Evolutionary conservation across 495 filamentous ascomycete species (phyloP).

Genomic region (Xylaria sp.): DNA sequence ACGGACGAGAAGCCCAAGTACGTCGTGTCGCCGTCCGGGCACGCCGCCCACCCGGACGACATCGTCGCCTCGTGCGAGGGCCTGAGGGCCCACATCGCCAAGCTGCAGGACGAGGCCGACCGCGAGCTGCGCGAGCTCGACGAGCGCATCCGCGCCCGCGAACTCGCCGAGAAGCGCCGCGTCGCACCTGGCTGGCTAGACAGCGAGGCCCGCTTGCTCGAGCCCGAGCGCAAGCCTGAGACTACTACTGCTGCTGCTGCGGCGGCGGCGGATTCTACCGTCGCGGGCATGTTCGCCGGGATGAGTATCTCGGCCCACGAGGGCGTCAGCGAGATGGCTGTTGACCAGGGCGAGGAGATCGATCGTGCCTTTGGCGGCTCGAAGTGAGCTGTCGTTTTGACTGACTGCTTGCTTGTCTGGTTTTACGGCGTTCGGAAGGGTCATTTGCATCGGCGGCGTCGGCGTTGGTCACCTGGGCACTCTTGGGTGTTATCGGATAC

Average conservation of each 20-base stretch:
- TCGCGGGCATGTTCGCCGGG: slow-evolving; percentile 35
- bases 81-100: slow-evolving; percentile 74
- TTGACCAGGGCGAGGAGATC: slow-evolving; percentile 76
- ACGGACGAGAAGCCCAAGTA: slow-evolving; percentile 64
- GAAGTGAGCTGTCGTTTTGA: slow-evolving; percentile 33
- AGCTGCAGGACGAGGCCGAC: slow-evolving; percentile 67
- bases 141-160: slow-evolving; percentile 71
- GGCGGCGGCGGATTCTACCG: slow-evolving; percentile 28
- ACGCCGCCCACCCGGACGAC: slow-evolving; percentile 79
- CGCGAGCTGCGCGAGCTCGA: slow-evolving; percentile 73
- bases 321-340: slow-evolving; percentile 54
- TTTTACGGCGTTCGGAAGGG: slow-evolving; percentile 6
- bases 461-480: background rate
- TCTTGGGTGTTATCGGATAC: background rate
- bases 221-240: slow-evolving; percentile 65
- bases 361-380: slow-evolving; percentile 88
- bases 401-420: background rate
- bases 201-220: slow-evolving; percentile 80
- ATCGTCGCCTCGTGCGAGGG: slow-evolving; percentile 81
- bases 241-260: no score
- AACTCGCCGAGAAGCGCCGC: slow-evolving; percentile 89
- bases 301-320: slow-evolving; percentile 49
- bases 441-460: slow-evolving; percentile 18
- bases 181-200: slow-evolving; percentile 96
- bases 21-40: slow-evolving; percentile 75